Evolutionary conservation across 129 eudicot species (phyloP).

Genomic region (Lactuca sativa): DNA sequence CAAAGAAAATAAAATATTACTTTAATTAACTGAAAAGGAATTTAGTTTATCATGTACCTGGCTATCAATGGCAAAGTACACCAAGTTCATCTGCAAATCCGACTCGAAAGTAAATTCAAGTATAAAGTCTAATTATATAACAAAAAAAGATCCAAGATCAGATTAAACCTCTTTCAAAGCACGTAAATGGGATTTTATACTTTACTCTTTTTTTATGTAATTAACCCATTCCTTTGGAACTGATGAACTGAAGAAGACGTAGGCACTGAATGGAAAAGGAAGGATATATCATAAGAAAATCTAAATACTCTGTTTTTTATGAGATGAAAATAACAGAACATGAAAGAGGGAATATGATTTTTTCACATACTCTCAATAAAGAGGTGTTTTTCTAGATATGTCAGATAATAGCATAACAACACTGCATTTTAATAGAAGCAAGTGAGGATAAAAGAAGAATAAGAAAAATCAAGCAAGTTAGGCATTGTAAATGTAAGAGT

Average conservation of each 20-base stretch:
- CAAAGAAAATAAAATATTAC: neutral
- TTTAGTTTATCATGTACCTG: conserved; percentile 52
- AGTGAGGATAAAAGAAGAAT: conserved; percentile 13
- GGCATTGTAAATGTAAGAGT: conserved; percentile 1
- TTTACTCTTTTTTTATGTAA: conserved; percentile 70
- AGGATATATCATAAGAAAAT: conserved; percentile 12
- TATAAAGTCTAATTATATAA: neutral
- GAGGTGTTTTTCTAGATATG: conserved; percentile 81
- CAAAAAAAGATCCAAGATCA: conserved; percentile 13
- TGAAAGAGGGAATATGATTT: neutral
- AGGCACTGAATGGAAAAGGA: conserved; percentile 62
- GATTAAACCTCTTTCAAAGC: conserved; percentile 77
- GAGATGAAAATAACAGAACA: neutral
- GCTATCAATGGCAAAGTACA: conserved; percentile 85
- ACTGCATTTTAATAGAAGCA: conserved; percentile 52
- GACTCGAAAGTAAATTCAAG: conserved; percentile 18
- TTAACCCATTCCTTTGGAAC: conserved; percentile 64
- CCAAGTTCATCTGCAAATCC: conserved; percentile 93
- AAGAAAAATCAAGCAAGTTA: neutral
- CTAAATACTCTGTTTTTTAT: neutral
- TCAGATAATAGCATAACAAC: conserved; percentile 69
- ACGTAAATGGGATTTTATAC: conserved; percentile 71
- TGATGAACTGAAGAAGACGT: conserved; percentile 85
- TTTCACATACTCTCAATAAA: conserved; percentile 75
- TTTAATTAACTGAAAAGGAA: neutral